Conservation (phyloP, 1,284 basidiomycete genomes). For the Ceratobasidium sp. region DNA sequence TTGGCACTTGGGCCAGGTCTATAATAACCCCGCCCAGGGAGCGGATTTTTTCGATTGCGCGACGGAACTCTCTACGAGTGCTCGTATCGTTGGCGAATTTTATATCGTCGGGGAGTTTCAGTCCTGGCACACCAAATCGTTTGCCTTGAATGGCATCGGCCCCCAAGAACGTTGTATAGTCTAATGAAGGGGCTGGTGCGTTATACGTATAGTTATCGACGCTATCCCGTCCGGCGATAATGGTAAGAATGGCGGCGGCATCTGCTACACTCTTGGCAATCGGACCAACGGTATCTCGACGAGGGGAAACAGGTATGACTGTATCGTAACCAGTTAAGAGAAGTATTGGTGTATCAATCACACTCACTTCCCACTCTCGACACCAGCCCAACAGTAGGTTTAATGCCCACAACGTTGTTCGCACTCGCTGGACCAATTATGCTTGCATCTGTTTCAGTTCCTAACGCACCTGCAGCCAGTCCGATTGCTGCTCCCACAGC, state of each 20-base stretch:
- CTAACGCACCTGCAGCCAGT: slow-evolving; percentile 50
- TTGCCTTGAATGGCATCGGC: slow-evolving; percentile 59
- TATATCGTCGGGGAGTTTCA: slow-evolving; percentile 28
- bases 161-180: slow-evolving; percentile 61
- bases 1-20: slow-evolving; percentile 67
- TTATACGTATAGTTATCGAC: slow-evolving; percentile 67
- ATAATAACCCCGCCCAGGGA: slow-evolving; percentile 64
- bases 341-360: slow-evolving; percentile 31
- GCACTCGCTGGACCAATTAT: slow-evolving; percentile 59
- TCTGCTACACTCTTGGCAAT: slow-evolving; percentile 65
- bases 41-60: slow-evolving; percentile 57
- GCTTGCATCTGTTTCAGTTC: slow-evolving; percentile 53
- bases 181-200: slow-evolving; percentile 60
- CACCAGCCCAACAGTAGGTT: slow-evolving; percentile 66
- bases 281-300: slow-evolving; percentile 71
- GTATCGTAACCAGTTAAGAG: background rate
- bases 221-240: slow-evolving; percentile 64
- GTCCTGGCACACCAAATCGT: slow-evolving; percentile 63
- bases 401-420: slow-evolving; percentile 64
- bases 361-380: slow-evolving; percentile 64
- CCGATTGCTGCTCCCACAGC: slow-evolving; percentile 68
- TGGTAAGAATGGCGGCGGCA: slow-evolving; percentile 62
- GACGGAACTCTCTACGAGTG: slow-evolving; percentile 53
- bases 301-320: slow-evolving; percentile 66
- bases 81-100: slow-evolving; percentile 31